A percentile compares a stretch with the other conserved stretches of the same genome.
Evolutionary conservation across 1,284 basidiomycete genomes (phyloP).

Genomic region (Filobasidium uniguttulatum): DNA sequence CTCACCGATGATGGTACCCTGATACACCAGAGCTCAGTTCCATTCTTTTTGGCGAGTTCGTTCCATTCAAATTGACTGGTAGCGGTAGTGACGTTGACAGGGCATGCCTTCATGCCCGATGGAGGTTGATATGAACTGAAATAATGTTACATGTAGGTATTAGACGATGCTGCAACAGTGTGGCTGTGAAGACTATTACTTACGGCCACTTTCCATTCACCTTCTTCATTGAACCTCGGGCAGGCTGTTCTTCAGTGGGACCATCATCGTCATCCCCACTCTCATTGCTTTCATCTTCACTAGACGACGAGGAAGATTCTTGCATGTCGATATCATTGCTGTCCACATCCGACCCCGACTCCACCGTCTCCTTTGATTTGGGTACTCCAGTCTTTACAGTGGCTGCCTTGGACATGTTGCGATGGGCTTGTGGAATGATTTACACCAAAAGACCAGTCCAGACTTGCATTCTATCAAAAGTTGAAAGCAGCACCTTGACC

Average conservation of each 20-base stretch:
- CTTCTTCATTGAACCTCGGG: background rate
- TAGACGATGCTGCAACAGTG: background rate
- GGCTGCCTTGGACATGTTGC: background rate
- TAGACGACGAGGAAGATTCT: background rate
- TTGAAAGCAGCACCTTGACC: no score
- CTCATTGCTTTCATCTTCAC: background rate
- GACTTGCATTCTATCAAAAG: no score
- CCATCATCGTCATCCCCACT: background rate
- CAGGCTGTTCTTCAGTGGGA: background rate
- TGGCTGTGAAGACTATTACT: background rate
- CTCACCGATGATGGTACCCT: slow-evolving; percentile 30
- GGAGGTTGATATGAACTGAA: slow-evolving; percentile 25
- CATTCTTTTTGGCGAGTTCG: slow-evolving; percentile 21
- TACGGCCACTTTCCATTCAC: background rate
- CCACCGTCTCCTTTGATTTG: background rate
- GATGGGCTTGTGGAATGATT: no score
- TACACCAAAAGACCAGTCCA: no score
- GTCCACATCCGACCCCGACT: background rate
- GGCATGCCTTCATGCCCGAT: slow-evolving; percentile 21
- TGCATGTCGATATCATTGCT: background rate
- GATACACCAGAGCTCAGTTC: slow-evolving; percentile 34
- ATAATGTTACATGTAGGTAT: background rate
- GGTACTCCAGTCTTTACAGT: background rate
- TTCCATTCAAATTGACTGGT: slow-evolving; percentile 31
- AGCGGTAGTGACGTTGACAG: slow-evolving; percentile 18